Conservation (phyloP, 257 asterid genomes). For the Pogostemon cablin region DNA sequence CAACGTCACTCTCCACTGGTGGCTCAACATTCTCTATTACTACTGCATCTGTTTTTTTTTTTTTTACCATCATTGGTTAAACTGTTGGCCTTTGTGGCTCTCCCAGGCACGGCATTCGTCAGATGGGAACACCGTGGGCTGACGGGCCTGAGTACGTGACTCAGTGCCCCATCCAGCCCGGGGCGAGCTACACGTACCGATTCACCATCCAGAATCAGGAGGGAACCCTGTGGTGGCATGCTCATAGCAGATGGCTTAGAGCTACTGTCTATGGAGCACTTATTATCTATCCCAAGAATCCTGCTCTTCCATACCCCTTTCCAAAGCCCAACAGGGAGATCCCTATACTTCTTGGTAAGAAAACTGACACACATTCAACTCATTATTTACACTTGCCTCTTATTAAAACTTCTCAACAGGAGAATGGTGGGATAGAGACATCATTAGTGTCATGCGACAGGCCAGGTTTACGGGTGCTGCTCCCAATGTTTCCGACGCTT, state of each 20-base stretch:
- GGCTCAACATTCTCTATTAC: neutral
- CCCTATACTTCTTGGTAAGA: constrained; percentile 59
- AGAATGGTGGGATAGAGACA: constrained; percentile 82
- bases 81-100: neutral
- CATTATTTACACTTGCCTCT: neutral
- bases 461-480: constrained; percentile 73
- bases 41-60: neutral
- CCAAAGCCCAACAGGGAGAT: constrained; percentile 44
- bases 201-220: constrained; percentile 63
- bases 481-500: constrained; percentile 76
- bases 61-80: no score
- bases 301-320: constrained; percentile 51
- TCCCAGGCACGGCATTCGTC: constrained; percentile 65
- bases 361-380: neutral
- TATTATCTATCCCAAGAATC: constrained; percentile 50
- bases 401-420: constrained; percentile 42
- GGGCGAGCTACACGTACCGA: constrained; percentile 56
- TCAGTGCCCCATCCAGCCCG: constrained; percentile 73
- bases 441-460: constrained; percentile 54
- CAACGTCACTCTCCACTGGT: constrained; percentile 79
- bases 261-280: constrained; percentile 69
- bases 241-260: constrained; percentile 67
- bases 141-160: constrained; percentile 74
- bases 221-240: constrained; percentile 83
- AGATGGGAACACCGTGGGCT: constrained; percentile 71